Evolutionary conservation across 176 grass and related monocot genomes (phyloP).

Genomic region (Poa annua): DNA sequence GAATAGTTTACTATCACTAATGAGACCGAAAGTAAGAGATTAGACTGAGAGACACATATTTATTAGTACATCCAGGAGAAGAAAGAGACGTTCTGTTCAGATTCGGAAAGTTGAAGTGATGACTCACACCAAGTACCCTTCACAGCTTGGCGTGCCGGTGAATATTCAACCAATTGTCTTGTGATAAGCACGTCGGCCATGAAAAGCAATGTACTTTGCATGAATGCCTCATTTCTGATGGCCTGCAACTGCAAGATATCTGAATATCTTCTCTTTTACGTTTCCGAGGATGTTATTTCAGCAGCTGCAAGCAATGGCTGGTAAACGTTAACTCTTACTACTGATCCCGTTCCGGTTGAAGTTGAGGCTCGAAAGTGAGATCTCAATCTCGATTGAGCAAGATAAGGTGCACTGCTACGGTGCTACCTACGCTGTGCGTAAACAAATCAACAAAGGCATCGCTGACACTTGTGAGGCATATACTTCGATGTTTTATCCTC

Average conservation of each 20-base stretch:
- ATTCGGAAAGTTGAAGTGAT: conserved; percentile 14
- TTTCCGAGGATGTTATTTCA: background rate
- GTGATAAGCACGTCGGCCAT: conserved; percentile 39
- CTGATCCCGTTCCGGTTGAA: background rate
- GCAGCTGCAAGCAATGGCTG: background rate
- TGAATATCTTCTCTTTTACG: background rate
- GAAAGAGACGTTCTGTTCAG: background rate
- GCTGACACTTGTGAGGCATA: background rate
- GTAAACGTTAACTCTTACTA: background rate
- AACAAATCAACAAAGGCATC: conserved; percentile 35
- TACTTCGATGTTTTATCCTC: conserved; percentile 19
- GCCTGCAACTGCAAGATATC: background rate
- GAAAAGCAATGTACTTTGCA: conserved; percentile 20
- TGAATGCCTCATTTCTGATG: background rate
- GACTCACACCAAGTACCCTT: background rate
- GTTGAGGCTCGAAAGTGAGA: conserved; percentile 5
- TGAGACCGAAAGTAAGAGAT: conserved; percentile 18
- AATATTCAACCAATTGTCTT: conserved; percentile 44
- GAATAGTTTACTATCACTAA: conserved; percentile 37
- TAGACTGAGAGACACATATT: conserved; percentile 32
- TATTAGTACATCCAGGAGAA: conserved; percentile 20
- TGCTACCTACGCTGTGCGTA: background rate
- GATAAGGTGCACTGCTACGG: background rate
- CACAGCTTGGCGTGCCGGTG: conserved; percentile 25
- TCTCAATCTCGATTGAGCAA: conserved; percentile 25